These are phyloP conservation scores for Plenodomus biglobosus DNA, from an alignment of 2,329 filamentous ascomycete species.

Conservation along the genomic window DNA sequence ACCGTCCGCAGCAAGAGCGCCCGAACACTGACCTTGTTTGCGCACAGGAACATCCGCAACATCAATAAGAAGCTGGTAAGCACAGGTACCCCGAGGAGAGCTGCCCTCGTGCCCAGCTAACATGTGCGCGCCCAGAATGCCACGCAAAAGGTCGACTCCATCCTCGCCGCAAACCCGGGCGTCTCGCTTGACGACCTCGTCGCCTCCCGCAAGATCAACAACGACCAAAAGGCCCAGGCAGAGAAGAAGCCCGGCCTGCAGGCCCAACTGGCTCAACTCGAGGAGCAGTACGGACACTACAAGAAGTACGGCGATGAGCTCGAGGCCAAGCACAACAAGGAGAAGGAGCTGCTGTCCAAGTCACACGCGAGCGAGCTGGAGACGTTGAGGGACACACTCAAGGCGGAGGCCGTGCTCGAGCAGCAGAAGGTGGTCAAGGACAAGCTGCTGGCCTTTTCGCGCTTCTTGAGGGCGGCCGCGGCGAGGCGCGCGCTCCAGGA, in stretches of 20 bases:
- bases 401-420: conserved; percentile 55
- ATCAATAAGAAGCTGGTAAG: conserved; percentile 91
- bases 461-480: conserved; percentile 78
- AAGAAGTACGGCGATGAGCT: conserved; percentile 76
- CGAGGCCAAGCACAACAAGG: conserved; percentile 60
- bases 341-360: conserved; percentile 59
- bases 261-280: conserved; percentile 66
- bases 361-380: conserved; percentile 61
- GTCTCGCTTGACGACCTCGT: conserved; percentile 75
- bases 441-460: conserved; percentile 70
- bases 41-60: conserved; percentile 78
- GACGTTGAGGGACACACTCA: conserved; percentile 56
- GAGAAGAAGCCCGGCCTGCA: conserved; percentile 75
- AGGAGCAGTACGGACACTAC: conserved; percentile 73
- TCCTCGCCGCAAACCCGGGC: conserved; percentile 69
- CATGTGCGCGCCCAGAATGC: conserved; percentile 56
- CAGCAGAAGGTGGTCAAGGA: conserved; percentile 56
- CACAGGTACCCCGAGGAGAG: conserved; percentile 25
- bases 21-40: conserved; percentile 17
- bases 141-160: conserved; percentile 69
- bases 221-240: conserved; percentile 75
- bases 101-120: conserved; percentile 29
- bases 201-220: conserved; percentile 71
- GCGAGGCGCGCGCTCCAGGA: conserved; percentile 71
- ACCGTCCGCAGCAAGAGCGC: conserved; percentile 1